Evolutionary conservation across 2,329 filamentous ascomycete genomes (phyloP).

Genomic region (Fusarium tuaranense): DNA sequence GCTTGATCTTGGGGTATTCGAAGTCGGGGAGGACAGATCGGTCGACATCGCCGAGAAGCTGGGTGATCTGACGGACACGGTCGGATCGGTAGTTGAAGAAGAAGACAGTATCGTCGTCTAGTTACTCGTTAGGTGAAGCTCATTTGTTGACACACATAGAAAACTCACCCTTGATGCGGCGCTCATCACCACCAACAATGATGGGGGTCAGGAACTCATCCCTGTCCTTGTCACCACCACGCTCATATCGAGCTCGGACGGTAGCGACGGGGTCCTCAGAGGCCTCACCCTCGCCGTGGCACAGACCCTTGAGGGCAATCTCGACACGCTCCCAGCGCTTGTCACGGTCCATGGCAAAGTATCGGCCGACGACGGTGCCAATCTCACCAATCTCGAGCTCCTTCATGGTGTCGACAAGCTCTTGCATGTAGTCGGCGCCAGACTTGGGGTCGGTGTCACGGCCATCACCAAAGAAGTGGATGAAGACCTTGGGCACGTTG

Average conservation of each 20-base stretch:
- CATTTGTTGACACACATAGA: not conserved
- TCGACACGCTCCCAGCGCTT: constrained; percentile 98
- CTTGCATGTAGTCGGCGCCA: constrained; percentile 86
- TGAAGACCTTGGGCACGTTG: constrained; percentile 89
- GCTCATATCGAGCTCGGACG: constrained; percentile 88
- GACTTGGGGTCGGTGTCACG: constrained; percentile 99
- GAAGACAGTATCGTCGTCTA: constrained; percentile 95
- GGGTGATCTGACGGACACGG: constrained; percentile 94
- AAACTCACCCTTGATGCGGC: constrained; percentile 80
- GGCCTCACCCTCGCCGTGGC: constrained; percentile 88
- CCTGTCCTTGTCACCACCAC: constrained; percentile 75
- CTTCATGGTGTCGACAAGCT: constrained; percentile 82
- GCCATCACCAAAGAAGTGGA: constrained; percentile 99
- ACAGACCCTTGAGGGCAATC: constrained; percentile 86
- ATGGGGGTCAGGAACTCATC: constrained; percentile 99
- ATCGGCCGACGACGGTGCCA: constrained; percentile 92
- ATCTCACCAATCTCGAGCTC: constrained; percentile 90
- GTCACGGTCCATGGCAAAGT: constrained; percentile 99
- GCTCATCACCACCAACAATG: constrained; percentile 88
- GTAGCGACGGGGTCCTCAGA: constrained; percentile 87
- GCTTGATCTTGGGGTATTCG: constrained; percentile 89
- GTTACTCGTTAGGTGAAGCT: constrained; percentile 4
- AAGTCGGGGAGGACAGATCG: constrained; percentile 92
- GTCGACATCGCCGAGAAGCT: constrained; percentile 92
- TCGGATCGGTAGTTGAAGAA: constrained; percentile 99